Percentiles rank a stretch among this genome's conserved stretches.
phyloP scores from a whole-genome alignment of 2,329 filamentous ascomycete species.

The Akanthomyces dipterigenus region DNA sequence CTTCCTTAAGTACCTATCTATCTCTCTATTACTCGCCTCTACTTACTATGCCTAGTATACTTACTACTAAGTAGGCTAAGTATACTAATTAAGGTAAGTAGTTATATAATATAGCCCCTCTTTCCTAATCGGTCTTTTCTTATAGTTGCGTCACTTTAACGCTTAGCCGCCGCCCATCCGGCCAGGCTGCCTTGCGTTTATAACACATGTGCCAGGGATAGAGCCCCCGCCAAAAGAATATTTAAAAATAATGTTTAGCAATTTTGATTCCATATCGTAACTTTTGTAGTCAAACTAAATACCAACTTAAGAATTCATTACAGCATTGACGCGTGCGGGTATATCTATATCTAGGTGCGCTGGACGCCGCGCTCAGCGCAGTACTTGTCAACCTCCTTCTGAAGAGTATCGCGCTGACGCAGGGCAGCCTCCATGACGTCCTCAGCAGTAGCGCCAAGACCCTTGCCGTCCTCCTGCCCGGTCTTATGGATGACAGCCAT shows the following conservation, averaged over 20 bases:
- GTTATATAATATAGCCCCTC: too few relatives aligned
- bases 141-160: too few relatives aligned
- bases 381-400: conserved; percentile 70
- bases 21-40: too few relatives aligned
- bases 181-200: too few relatives aligned
- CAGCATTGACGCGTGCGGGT: background rate
- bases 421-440: conserved; percentile 62
- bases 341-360: conserved; percentile 9
- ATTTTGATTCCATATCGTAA: background rate
- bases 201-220: too few relatives aligned
- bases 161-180: too few relatives aligned
- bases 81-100: too few relatives aligned
- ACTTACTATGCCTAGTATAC: too few relatives aligned
- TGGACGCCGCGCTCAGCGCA: conserved; percentile 53
- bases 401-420: conserved; percentile 57
- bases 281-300: background rate
- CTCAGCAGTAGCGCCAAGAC: conserved; percentile 39
- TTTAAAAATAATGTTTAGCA: background rate
- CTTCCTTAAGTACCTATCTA: too few relatives aligned
- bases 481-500: conserved; percentile 55
- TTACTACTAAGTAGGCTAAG: too few relatives aligned
- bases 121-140: too few relatives aligned
- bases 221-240: too few relatives aligned
- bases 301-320: background rate
- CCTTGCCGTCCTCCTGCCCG: conserved; percentile 30